phyloP scores from a whole-genome alignment of 768 basidiomycete genomes.

The Boletus subparvulus region DNA sequence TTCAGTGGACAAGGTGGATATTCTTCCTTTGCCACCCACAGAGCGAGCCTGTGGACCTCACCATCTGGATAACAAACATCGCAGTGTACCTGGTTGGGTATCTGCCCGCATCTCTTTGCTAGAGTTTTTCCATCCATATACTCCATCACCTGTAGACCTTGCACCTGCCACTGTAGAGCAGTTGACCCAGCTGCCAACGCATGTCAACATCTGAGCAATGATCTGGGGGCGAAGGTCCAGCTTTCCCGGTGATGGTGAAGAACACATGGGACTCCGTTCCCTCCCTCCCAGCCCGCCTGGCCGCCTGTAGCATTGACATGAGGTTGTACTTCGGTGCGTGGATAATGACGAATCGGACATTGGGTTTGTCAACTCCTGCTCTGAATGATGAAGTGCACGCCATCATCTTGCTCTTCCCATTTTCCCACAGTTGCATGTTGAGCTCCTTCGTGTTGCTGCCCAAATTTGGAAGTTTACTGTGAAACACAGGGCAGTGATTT shows the following conservation, averaged over 20 bases:
- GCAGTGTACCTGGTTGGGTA: conserved; percentile 4
- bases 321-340: neutral
- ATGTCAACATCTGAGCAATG: neutral
- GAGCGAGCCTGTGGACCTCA: neutral
- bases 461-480: neutral
- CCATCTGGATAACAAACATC: neutral
- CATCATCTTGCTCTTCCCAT: neutral
- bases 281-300: neutral
- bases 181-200: neutral
- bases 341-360: neutral
- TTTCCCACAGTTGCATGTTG: neutral
- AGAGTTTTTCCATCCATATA: neutral
- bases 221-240: neutral
- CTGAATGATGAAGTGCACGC: conserved; percentile 2
- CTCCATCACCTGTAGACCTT: conserved; percentile 1
- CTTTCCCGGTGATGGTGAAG: neutral
- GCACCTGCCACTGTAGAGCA: neutral
- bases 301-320: neutral
- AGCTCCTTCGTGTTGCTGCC: neutral
- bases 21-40: neutral
- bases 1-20: too few relatives aligned
- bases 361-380: conserved; percentile 1
- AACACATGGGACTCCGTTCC: conserved; percentile 1
- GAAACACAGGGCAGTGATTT: neutral
- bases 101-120: neutral